phyloP scores from a whole-genome alignment of 2,329 filamentous ascomycete genomes.

The Diaporthe longicolla region DNA sequence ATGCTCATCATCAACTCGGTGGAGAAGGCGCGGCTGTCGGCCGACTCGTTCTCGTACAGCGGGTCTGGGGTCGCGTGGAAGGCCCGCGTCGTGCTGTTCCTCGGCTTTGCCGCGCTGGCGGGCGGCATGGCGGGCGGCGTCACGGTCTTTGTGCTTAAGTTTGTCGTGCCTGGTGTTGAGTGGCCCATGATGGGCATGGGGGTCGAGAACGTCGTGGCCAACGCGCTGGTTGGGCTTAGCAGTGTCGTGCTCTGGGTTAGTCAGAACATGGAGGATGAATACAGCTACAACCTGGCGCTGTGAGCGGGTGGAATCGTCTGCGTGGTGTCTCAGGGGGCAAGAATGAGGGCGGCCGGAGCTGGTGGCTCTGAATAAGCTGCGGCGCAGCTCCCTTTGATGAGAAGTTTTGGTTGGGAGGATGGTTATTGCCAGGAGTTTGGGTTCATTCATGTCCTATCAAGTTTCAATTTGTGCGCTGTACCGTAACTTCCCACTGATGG shows the following conservation, averaged over 20 bases:
- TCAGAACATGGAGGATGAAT: conserved; percentile 82
- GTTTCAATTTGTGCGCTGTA: conserved; percentile 33
- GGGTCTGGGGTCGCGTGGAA: conserved; percentile 77
- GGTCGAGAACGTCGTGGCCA: conserved; percentile 76
- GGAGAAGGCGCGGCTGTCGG: conserved; percentile 75
- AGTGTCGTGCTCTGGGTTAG: conserved; percentile 77
- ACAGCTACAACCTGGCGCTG: conserved; percentile 76
- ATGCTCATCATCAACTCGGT: conserved; percentile 81
- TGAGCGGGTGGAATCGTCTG: conserved; percentile 49
- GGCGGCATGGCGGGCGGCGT: conserved; percentile 79
- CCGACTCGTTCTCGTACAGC: conserved; percentile 74
- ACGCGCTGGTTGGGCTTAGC: conserved; percentile 73
- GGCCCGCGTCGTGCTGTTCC: conserved; percentile 76
- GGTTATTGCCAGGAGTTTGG: conserved; percentile 25
- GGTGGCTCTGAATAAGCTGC: background rate
- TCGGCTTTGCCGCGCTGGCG: conserved; percentile 75
- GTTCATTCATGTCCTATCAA: background rate
- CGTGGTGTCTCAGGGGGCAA: too few species aligned
- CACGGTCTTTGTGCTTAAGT: conserved; percentile 78
- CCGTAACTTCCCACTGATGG: conserved; percentile 20
- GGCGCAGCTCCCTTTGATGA: background rate
- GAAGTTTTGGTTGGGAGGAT: conserved; percentile 8
- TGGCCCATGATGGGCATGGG: conserved; percentile 76
- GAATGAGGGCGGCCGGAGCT: background rate
- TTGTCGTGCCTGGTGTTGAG: conserved; percentile 67